Evolutionary conservation across 225 moss, liverwort and hornwort species (phyloP).

Genomic region (Thuidium tamariscinum): DNA sequence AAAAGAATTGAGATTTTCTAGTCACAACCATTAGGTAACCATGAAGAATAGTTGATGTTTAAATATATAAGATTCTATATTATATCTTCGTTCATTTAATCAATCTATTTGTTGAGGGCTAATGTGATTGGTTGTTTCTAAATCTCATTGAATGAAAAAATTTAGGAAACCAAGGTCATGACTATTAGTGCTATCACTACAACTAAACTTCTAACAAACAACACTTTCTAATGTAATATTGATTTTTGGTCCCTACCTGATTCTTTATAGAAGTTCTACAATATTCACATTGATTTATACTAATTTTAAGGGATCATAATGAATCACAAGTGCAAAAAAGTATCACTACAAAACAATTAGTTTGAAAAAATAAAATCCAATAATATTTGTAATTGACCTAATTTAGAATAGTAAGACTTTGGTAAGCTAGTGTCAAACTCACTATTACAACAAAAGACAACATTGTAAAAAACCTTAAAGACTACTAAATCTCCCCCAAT

Average conservation of each 20-base stretch:
- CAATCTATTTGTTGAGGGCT: neutral
- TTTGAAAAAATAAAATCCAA: neutral
- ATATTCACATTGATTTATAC: too few species aligned
- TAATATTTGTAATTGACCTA: neutral
- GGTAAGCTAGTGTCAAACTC: accelerated
- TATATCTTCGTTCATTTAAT: neutral
- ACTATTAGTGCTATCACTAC: neutral
- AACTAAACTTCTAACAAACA: neutral
- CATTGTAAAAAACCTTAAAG: neutral
- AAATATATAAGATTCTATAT: neutral
- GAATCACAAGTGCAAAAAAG: too few species aligned
- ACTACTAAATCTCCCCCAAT: accelerated
- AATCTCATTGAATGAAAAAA: too few species aligned
- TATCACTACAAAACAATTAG: too few species aligned
- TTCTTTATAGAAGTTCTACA: too few species aligned
- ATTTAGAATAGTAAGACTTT: too few species aligned
- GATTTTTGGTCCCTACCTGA: too few species aligned
- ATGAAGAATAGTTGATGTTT: neutral
- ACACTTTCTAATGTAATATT: too few species aligned
- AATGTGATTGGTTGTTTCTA: neutral
- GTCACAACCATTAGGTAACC: accelerated
- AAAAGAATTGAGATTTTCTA: neutral
- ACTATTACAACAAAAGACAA: neutral
- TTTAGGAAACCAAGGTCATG: too few species aligned
- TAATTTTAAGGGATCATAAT: too few species aligned